Evolutionary conservation across 2,329 filamentous ascomycete genomes (phyloP).

Genomic region (Dothideomycetidae sp.): DNA sequence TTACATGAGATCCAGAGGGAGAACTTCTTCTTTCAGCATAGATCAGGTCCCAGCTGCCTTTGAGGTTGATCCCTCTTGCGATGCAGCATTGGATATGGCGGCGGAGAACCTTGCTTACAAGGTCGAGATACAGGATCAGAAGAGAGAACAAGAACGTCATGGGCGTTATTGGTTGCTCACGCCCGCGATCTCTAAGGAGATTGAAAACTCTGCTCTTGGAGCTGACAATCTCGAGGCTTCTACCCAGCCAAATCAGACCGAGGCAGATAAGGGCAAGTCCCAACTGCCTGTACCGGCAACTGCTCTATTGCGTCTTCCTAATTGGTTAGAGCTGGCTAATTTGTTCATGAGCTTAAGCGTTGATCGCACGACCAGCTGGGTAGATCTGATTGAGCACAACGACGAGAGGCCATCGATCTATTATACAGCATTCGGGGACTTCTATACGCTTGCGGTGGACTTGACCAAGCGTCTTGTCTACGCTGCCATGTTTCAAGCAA

Average conservation of each 20-base stretch:
- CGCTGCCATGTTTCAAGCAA: slow-evolving; percentile 54
- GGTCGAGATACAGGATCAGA: slow-evolving; percentile 50
- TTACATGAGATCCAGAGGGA: slow-evolving; percentile 23
- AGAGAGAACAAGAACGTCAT: slow-evolving; percentile 46
- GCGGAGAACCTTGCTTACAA: slow-evolving; percentile 51
- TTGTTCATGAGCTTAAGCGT: slow-evolving; percentile 60
- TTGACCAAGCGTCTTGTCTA: slow-evolving; percentile 58
- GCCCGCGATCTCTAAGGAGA: slow-evolving; percentile 22
- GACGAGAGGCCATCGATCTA: slow-evolving; percentile 53
- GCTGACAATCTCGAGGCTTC: not conserved
- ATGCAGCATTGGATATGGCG: slow-evolving; percentile 49
- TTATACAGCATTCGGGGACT: slow-evolving; percentile 60
- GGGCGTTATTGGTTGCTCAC: slow-evolving; percentile 53
- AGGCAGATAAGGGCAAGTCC: not conserved
- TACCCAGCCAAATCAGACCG: not conserved
- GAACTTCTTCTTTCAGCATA: slow-evolving; percentile 15
- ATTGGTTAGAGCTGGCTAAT: slow-evolving; percentile 50
- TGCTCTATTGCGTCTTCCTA: slow-evolving; percentile 42
- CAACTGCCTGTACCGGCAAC: slow-evolving; percentile 32
- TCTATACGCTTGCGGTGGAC: slow-evolving; percentile 52
- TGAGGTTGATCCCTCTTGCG: slow-evolving; percentile 56
- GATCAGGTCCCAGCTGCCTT: slow-evolving; percentile 54
- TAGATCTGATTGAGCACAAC: slow-evolving; percentile 32
- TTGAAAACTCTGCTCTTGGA: slow-evolving; percentile 15
- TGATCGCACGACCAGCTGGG: slow-evolving; percentile 53